A percentile compares a stretch with the other conserved stretches of the same genome.
phyloP scores from a whole-genome alignment of 1,284 basidiomycete genomes.

The Melampsora occidentalis region DNA sequence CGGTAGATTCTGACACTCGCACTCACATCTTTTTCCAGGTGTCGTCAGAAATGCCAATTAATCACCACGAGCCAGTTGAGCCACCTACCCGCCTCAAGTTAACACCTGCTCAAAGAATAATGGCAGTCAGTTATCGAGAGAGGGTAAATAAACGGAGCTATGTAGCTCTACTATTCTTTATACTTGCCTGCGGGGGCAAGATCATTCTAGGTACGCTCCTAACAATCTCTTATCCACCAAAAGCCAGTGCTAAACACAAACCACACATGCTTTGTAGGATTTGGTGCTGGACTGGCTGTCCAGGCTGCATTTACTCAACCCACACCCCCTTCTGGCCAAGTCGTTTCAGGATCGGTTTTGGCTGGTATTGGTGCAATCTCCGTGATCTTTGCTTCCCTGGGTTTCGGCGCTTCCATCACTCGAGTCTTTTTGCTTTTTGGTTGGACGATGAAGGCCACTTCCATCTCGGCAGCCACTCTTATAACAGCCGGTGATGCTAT shows the following conservation, averaged over 20 bases:
- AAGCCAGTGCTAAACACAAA: background rate
- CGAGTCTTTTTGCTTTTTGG: background rate
- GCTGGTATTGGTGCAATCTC: background rate
- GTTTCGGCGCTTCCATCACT: background rate
- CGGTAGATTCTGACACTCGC: too few relatives aligned
- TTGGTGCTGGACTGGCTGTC: background rate
- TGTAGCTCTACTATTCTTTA: background rate
- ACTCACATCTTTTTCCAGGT: too few relatives aligned
- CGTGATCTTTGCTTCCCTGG: background rate
- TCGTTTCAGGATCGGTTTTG: background rate
- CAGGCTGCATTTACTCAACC: background rate
- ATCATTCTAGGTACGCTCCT: background rate
- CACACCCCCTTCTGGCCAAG: background rate
- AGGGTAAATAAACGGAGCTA: background rate
- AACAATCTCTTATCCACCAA: background rate
- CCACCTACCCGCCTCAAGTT: background rate
- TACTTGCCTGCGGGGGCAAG: background rate
- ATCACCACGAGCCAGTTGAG: too few relatives aligned
- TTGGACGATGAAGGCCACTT: background rate
- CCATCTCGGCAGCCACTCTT: background rate
- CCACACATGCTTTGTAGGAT: background rate
- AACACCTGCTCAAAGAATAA: background rate
- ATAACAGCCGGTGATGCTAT: background rate
- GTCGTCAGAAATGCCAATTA: too few relatives aligned
- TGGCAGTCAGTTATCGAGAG: background rate